Evolutionary conservation across 2,329 filamentous ascomycete genomes (phyloP), one percentile per base, ranked within the genome.

Genomic region (Aspergillus oerlinghausenensis): DNA sequence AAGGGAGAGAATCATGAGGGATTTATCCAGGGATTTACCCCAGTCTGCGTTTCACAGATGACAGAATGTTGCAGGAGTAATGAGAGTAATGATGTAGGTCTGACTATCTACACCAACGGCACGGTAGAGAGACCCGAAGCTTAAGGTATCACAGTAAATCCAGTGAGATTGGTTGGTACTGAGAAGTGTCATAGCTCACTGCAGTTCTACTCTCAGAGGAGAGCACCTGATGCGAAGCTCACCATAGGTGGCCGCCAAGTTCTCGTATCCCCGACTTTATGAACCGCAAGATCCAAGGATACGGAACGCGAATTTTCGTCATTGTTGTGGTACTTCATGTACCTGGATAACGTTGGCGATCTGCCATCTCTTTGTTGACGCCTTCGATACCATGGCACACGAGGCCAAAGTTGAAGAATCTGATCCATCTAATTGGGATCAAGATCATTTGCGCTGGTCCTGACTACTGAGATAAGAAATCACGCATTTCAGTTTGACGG

Each of bases 211-310:
- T 35, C 32, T 38, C 29, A n/a, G 32, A 38, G 23, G 28, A 40
- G 28, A 42, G 48, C 42, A 38, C 40, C 49, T 53, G 29, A 51
- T 49, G 51, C 51, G 45, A 55, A 57, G 55, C 55, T 54, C 47
- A 51, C 45, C 32, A 23, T 51, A 51, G 51, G 51, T 54, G 55
- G 51, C 51, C 21, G 29, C 28, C 14, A 32, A 51, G 29, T 21
- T 45, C 48, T 53, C 50, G 38, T 28, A 50, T 49, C 48, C 23
- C 23, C 29, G 51, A 35, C 55, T 54, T 54, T 47, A 55, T 50
- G n/a, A 23, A 14, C 11, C 23, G 21, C 10, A 7, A 47, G 43
- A 25, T 26, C 43, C 43, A 47, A 47, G 43, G 43, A 14, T 19
- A 19, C 5, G 40, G 40, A 43, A 43, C 40, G 50, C 43, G n/a